These are phyloP conservation scores for Penicillium sp. DNA, from an alignment of 2,329 filamentous ascomycete genomes.

Conservation along the genomic window DNA sequence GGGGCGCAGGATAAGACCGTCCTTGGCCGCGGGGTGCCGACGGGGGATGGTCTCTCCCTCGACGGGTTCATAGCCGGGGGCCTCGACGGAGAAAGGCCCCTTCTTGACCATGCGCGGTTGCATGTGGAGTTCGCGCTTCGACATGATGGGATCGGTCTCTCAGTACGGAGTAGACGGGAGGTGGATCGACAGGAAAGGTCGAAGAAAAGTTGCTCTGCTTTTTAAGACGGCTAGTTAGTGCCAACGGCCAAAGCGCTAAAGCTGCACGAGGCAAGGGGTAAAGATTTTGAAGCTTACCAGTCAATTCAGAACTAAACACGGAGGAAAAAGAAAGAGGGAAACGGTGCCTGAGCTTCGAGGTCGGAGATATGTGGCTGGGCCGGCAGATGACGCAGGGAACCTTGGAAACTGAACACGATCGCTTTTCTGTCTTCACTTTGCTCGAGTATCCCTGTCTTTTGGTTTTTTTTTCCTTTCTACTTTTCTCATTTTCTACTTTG, in stretches of 20 bases:
- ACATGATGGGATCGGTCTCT: constrained; percentile 28
- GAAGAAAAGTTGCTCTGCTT: constrained; percentile 16
- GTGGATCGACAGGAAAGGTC: constrained; percentile 3
- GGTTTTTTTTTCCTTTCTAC: neutral
- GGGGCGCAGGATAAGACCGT: constrained; percentile 67
- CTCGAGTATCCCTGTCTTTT: neutral
- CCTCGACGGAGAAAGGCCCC: constrained; percentile 74
- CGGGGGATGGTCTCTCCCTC: constrained; percentile 83
- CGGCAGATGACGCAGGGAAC: constrained; percentile 15
- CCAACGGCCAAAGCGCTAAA: neutral
- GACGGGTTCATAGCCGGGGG: constrained; percentile 65
- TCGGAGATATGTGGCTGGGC: constrained; percentile 18
- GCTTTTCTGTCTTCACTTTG: neutral
- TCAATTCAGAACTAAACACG: neutral
- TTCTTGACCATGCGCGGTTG: constrained; percentile 61
- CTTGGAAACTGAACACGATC: neutral
- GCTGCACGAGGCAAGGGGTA: neutral
- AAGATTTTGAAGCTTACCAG: constrained; percentile 4
- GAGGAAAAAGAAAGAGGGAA: neutral
- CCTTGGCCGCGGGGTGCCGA: constrained; percentile 69
- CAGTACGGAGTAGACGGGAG: neutral
- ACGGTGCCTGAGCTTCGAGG: constrained; percentile 4
- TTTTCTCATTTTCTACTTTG: neutral
- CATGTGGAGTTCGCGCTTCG: constrained; percentile 33
- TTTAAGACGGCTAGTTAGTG: constrained; percentile 9